Evolutionary conservation across 768 basidiomycete genomes (phyloP), one percentile per base, ranked within the genome.

Genomic region (Rhodotorula kratochvilovae): DNA sequence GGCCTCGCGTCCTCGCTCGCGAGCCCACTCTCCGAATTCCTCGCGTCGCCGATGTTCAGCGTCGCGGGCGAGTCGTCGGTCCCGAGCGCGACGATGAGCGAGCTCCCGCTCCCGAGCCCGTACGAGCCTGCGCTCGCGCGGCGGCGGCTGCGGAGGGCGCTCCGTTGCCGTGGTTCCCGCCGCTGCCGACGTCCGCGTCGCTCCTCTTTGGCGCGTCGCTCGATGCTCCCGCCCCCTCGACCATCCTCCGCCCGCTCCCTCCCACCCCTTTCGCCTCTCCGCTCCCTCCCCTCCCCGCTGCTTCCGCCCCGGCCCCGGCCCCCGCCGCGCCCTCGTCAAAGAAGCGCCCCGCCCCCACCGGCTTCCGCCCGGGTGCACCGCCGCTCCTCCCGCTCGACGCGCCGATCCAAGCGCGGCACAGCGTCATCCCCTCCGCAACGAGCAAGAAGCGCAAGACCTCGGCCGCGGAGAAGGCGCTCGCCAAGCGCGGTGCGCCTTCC

Each of bases 361-460:
- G 73, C 1, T 74, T 74, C 67, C 53, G 69, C 25, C 17, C 27
- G 7, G 46, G 61, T 1, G 50, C 62, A 46, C 53, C 55, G 2
- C 59, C 59, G 15, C 43, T 77, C 31, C 85, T 92, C 33, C 84
- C 88, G 31, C 78, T 87, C 75, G 86, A 89, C 63, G 91, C 91
- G 2, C 92, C 91, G 1, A 90, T 88, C 2, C 91, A 93, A 78
- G 56, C 85, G 0, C 87, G 91, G 72, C 85, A 85, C n/a, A 93
- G 92, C 77, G 76, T 86, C 25, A 84, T 84, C 0, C 87, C 89
- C 0, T 91, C 90, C 0, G 79, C 84, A 2, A 93, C 92, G 0
- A 91, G 91, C 25, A 84, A 87, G 61, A 92, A 91, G 81, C 87
- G 87, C 51, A 79, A 69, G 58, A 68, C 74, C 45, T 58, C 68